Conservation (phyloP, 495 filamentous ascomycete genomes). For the Penicillium lividum region DNA sequence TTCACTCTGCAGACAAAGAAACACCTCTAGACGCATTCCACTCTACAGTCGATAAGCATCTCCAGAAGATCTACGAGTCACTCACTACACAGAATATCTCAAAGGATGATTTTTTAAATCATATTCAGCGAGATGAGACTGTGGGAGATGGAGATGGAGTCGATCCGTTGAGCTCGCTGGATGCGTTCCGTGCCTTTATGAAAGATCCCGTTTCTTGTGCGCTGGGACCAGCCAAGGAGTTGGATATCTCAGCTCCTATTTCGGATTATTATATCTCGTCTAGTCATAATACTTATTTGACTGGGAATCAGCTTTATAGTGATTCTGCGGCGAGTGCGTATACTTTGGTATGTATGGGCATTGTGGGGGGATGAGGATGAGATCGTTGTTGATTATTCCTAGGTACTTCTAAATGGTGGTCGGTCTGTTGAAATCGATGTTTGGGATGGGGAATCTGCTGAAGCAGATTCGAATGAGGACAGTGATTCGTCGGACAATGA, state of each 20-base stretch:
- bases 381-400: neutral
- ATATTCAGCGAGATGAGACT: slow-evolving; percentile 28
- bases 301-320: slow-evolving; percentile 87
- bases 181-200: slow-evolving; percentile 61
- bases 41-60: slow-evolving; percentile 28
- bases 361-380: neutral
- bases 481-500: slow-evolving; percentile 25
- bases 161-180: slow-evolving; percentile 39
- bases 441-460: slow-evolving; percentile 74
- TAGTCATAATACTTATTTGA: slow-evolving; percentile 94
- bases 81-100: slow-evolving; percentile 11
- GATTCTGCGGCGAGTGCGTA: slow-evolving; percentile 80
- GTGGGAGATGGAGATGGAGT: neutral
- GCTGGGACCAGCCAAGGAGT: slow-evolving; percentile 31
- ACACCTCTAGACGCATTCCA: slow-evolving; percentile 26
- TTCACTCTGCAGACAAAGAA: slow-evolving; percentile 10
- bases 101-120: slow-evolving; percentile 25
- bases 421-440: slow-evolving; percentile 95
- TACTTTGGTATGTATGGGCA: slow-evolving; percentile 61
- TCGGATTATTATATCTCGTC: slow-evolving; percentile 89
- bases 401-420: slow-evolving; percentile 77
- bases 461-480: slow-evolving; percentile 28
- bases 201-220: slow-evolving; percentile 53
- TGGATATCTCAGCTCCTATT: slow-evolving; percentile 65
- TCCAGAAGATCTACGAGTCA: slow-evolving; percentile 37